Conservation (phyloP, 1,284 basidiomycete species). For the Sanghuangporus sanghuang region DNA sequence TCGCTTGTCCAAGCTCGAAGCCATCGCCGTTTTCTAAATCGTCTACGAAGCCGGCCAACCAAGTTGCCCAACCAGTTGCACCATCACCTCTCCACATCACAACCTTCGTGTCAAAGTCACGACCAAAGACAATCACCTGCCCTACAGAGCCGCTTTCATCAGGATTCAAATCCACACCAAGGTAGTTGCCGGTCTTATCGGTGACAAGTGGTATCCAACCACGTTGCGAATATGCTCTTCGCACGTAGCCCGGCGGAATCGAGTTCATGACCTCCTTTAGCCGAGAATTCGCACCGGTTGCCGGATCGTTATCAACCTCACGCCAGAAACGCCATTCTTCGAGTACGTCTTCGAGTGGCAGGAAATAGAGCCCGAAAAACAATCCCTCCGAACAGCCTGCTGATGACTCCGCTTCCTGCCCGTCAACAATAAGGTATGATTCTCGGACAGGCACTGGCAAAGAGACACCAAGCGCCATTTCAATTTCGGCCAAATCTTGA, state of each 20-base stretch:
- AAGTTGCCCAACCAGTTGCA: slow-evolving; percentile 89
- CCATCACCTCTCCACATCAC: slow-evolving; percentile 92
- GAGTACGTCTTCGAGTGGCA: slow-evolving; percentile 85
- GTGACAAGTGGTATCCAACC: slow-evolving; percentile 96
- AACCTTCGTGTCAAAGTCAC: slow-evolving; percentile 97
- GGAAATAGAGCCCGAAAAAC: slow-evolving; percentile 80
- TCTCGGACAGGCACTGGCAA: slow-evolving; percentile 79
- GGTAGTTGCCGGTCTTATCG: slow-evolving; percentile 94
- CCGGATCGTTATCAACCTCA: slow-evolving; percentile 81
- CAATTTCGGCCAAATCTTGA: slow-evolving; percentile 69
- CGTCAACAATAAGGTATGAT: slow-evolving; percentile 78
- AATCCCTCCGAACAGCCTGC: slow-evolving; percentile 84
- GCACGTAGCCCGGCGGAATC: slow-evolving; percentile 89
- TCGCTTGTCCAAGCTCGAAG: slow-evolving; percentile 64
- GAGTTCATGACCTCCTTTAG: slow-evolving; percentile 81
- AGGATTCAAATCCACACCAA: slow-evolving; percentile 93
- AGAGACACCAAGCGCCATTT: slow-evolving; percentile 76
- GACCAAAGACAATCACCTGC: slow-evolving; percentile 96
- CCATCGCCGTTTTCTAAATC: slow-evolving; percentile 89
- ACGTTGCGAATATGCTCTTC: slow-evolving; percentile 84
- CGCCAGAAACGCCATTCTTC: slow-evolving; percentile 95
- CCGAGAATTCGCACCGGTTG: slow-evolving; percentile 68
- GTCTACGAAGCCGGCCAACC: slow-evolving; percentile 90
- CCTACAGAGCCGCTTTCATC: slow-evolving; percentile 72
- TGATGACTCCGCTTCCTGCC: slow-evolving; percentile 83